Evolutionary conservation across 495 filamentous ascomycete species (phyloP), one percentile per base, ranked within the genome.

Genomic region (Pseudoneurospora amorphoporcata): DNA sequence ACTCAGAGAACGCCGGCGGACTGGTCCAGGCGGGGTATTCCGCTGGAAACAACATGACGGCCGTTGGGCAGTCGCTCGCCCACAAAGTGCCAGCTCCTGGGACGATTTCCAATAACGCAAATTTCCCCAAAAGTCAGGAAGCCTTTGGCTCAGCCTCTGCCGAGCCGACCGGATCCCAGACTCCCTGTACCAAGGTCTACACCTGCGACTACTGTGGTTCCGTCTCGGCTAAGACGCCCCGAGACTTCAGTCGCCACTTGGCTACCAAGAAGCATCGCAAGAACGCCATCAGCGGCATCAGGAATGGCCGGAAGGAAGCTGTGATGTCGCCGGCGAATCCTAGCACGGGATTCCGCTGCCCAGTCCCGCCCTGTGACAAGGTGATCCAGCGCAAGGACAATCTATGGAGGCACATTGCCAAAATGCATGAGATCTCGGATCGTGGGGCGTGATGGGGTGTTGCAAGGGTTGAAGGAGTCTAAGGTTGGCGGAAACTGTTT

Each of bases 31-130:
- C 12, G 1, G 40, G 14, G 14, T 3, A 10, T 42, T 4, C 14
- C 2, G 14, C 12, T 41, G 40, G 0, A 16, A 4, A 16, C 40
- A 41, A 16, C 9, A 41, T 42, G 14, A 6, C 4, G 4, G 17
- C 4, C 14, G 16, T 1, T 17, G 14, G 14, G 3, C 41, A 42
- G 14, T 23, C 0, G n/a, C n/a, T 47, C 0, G 0, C 3, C 16
- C 16, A n/a, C 6, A 4, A 14, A 4, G 17, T 16, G 3, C 8
- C 23, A 29, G 9, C 47, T 29, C 0, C 1, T 3, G 47, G 47
- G 12, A 10, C 0, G 0, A 1, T 3, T 61, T 16, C 6, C 53
- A 16, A n/a, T n/a, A n/a, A n/a, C n/a, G n/a, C n/a, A n/a, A n/a
- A n/a, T n/a, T n/a, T n/a, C n/a, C n/a, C n/a, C n/a, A n/a, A n/a